These are phyloP conservation scores for Colletotrichum liriopes DNA, from an alignment of 2,329 filamentous ascomycete species.

Conservation along the genomic window DNA sequence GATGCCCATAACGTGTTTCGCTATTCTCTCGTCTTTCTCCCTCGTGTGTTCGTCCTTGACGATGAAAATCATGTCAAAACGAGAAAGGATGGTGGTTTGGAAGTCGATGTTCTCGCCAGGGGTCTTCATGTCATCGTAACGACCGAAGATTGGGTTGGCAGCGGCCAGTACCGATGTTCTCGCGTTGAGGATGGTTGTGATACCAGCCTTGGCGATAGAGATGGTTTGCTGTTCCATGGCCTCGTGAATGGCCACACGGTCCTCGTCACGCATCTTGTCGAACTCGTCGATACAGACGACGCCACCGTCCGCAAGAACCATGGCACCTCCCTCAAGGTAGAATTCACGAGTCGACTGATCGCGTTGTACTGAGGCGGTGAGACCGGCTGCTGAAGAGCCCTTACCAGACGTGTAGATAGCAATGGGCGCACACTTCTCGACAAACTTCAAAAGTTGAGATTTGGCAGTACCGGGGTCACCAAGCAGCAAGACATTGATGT, in stretches of 20 bases:
- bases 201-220: constrained; percentile 97
- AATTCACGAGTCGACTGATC: constrained; percentile 95
- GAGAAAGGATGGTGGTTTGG: constrained; percentile 96
- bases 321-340: constrained; percentile 97
- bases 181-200: constrained; percentile 97
- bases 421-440: constrained; percentile 95
- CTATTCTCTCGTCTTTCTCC: constrained; percentile 91
- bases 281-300: constrained; percentile 99
- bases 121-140: constrained; percentile 98
- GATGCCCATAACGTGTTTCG: constrained; percentile 96
- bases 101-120: constrained; percentile 99
- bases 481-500: constrained; percentile 97
- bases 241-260: constrained; percentile 98
- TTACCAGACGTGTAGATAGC: constrained; percentile 99
- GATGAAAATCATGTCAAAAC: constrained; percentile 99
- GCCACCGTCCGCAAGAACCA: constrained; percentile 97
- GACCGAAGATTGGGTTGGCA: constrained; percentile 96
- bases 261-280: constrained; percentile 99
- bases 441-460: constrained; percentile 96
- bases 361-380: constrained; percentile 96
- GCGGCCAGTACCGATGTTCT: constrained; percentile 95
- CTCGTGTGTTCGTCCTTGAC: constrained; percentile 95
- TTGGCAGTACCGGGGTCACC: constrained; percentile 99
- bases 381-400: constrained; percentile 95
- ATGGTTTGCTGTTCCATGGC: constrained; percentile 99